Conservation (phyloP, 768 basidiomycete genomes). For the Pulveroboletus sp. region DNA sequence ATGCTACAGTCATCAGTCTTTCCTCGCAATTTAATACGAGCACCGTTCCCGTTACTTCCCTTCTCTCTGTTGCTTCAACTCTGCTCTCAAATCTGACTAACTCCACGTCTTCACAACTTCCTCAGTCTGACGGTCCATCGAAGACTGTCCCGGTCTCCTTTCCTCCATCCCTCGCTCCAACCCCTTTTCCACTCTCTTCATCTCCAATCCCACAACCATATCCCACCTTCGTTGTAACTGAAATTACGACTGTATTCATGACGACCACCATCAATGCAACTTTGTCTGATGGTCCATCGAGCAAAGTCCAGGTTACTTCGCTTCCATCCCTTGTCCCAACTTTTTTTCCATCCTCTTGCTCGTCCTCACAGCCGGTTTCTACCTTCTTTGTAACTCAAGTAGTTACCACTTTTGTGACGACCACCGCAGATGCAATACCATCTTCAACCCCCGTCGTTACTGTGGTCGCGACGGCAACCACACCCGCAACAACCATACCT, state of each 20-base stretch:
- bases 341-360: no score
- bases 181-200: not conserved
- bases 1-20: not conserved
- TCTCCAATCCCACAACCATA: not conserved
- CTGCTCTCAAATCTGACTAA: not conserved
- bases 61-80: not conserved
- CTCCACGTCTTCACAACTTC: not conserved
- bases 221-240: constrained; percentile 3
- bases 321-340: no score
- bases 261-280: no score
- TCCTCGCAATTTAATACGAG: not conserved
- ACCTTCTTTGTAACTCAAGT: no score
- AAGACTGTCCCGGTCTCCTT: not conserved
- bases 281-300: no score
- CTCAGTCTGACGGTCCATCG: not conserved
- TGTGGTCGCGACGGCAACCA: constrained; percentile 1
- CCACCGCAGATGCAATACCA: no score
- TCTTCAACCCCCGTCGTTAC: constrained; percentile 2
- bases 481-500: not conserved
- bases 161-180: not conserved
- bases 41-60: not conserved
- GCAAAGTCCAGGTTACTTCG: no score
- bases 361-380: no score
- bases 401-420: no score
- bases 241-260: constrained; percentile 6